These are phyloP conservation scores for Gentiana straminea DNA, from an alignment of 257 asterid genomes.

Conservation along the genomic window DNA sequence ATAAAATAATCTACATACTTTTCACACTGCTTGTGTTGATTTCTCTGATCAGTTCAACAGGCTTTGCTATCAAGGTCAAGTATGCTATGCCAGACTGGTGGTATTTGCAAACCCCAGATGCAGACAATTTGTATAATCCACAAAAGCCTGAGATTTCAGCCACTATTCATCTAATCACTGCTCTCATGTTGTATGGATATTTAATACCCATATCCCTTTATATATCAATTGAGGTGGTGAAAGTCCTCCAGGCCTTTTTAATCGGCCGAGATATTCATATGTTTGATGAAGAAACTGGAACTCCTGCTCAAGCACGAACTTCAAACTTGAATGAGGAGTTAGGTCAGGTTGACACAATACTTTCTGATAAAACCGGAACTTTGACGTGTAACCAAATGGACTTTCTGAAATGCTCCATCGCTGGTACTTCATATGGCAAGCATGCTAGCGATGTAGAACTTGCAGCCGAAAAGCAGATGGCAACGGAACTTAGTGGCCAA, in stretches of 20 bases:
- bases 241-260: constrained; percentile 86
- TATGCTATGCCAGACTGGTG: constrained; percentile 68
- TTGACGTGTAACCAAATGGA: constrained; percentile 98
- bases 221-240: constrained; percentile 87
- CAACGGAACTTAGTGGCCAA: constrained; percentile 60
- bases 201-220: constrained; percentile 92
- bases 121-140: constrained; percentile 46
- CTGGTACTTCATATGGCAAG: constrained; percentile 67
- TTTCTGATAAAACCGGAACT: constrained; percentile 95
- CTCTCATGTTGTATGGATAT: constrained; percentile 87
- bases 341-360: constrained; percentile 87
- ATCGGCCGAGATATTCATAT: constrained; percentile 75
- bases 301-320: constrained; percentile 94
- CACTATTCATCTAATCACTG: constrained; percentile 74
- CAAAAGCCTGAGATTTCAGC: constrained; percentile 47
- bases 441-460: constrained; percentile 86
- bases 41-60: constrained; percentile 65
- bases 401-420: constrained; percentile 90
- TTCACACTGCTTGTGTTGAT: constrained; percentile 63
- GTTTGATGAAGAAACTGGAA: constrained; percentile 87
- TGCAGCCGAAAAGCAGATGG: constrained; percentile 91
- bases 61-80: constrained; percentile 69
- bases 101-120: constrained; percentile 67
- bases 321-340: constrained; percentile 90
- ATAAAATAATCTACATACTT: constrained; percentile 80